These are phyloP conservation scores for Athelia psychrophila DNA, from an alignment of 1,284 basidiomycete species.

Conservation along the genomic window DNA sequence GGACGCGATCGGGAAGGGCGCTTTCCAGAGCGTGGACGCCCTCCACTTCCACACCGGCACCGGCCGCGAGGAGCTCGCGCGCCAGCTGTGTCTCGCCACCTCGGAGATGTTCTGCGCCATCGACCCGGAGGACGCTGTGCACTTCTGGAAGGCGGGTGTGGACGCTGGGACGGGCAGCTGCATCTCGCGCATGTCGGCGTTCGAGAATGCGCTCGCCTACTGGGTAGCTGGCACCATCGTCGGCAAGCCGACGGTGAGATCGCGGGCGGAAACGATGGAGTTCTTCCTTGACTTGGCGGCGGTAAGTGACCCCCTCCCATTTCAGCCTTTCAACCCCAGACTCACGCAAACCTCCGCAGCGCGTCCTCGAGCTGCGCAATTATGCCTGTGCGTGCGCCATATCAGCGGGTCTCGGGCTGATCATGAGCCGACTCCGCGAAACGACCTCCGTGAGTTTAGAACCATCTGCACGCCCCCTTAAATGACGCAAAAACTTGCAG, in stretches of 20 bases:
- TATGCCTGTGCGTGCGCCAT: constrained; percentile 39
- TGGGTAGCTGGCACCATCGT: constrained; percentile 39
- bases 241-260: constrained; percentile 15
- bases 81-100: constrained; percentile 38
- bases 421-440: constrained; percentile 28
- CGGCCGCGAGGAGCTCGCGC: constrained; percentile 38
- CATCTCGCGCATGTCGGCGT: constrained; percentile 28
- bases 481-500: constrained; percentile 11
- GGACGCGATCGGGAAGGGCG: constrained; percentile 10
- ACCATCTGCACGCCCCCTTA: constrained; percentile 2
- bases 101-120: constrained; percentile 34
- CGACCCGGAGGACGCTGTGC: constrained; percentile 39
- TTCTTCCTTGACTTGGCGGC: constrained; percentile 1
- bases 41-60: constrained; percentile 27
- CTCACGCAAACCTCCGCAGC: constrained; percentile 21
- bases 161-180: constrained; percentile 19
- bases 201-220: constrained; percentile 33
- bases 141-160: constrained; percentile 28
- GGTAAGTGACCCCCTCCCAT: constrained; percentile 4
- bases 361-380: constrained; percentile 40
- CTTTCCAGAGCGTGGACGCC: constrained; percentile 22
- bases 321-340: neutral
- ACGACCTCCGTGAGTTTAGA: constrained; percentile 25
- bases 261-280: constrained; percentile 27
- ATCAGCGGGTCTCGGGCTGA: constrained; percentile 29